Base-by-base conservation (phyloP, 805 yeast genomes). In the Blastobotrys mokoenaii region DNA sequence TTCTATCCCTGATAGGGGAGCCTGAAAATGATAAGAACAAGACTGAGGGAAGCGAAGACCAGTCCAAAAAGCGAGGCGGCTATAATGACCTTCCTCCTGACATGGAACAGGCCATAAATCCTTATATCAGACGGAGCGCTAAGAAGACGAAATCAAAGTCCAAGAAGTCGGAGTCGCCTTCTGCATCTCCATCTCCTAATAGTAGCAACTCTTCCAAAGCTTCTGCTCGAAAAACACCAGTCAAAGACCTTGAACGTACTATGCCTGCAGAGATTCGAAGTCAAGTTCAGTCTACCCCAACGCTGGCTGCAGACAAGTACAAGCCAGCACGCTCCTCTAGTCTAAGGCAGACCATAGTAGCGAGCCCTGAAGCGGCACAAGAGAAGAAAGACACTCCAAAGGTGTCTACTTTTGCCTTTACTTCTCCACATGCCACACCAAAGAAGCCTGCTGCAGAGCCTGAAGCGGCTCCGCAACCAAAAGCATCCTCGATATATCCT, bases 1-100 rank as follows among this genome's bases (percentile, higher is more conserved):
- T 75, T 40, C 56, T 74, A 37, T 71, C 77, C 2, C 59, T 72
- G 37, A 53, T 73, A n/a, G 70, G 67, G 30, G 56, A 54, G n/a
- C 53, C 55, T 6, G 58, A 18, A 12, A 18, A n/a, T 12, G 17
- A 7, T 3, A 16, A 54, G 8, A 51, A 51, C 9, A 47, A 45
- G 6, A 16, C 43, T 17, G 46, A 48, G 35, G 29, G 16, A 16
- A 16, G 16, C 18, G 22, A 17, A 6, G 12, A 49, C 38, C 40
- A 36, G 46, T 38, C 46, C n/a, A 25, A 38, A 17, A 34, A 34
- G 14, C 14, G 11, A 14, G 18, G 16, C 14, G 37, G 37, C 9
- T 34, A 34, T 34, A 34, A 34, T 10, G 38, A 49, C 31, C 47
- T 40, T 38, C 37, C 44, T 25, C 40, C 46, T 10, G 51, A 58